Percentiles rank a stretch among this genome's conserved stretches.
Conservation (phyloP, 2,329 filamentous ascomycete species). For the Colletotrichum limetticola region DNA sequence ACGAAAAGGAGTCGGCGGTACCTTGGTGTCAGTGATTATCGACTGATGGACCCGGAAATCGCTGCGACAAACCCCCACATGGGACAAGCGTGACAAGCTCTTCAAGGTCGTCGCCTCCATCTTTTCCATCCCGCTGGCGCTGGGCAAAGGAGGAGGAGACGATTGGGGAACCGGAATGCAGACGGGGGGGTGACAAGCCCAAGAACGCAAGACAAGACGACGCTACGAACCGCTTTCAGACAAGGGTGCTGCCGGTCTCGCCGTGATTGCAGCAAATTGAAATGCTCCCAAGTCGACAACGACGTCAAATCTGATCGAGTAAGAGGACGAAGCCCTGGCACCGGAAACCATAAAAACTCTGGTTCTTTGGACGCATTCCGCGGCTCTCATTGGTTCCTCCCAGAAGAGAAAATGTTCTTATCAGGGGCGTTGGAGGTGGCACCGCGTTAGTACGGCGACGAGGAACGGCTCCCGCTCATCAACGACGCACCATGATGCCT, state of each 20-base stretch:
- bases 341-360: slow-evolving; percentile 1
- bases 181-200: background rate
- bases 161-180: slow-evolving; percentile 3
- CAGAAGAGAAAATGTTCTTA: slow-evolving; percentile 21
- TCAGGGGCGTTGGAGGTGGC: slow-evolving; percentile 16
- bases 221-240: slow-evolving; percentile 13
- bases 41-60: slow-evolving; percentile 26
- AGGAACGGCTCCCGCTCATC: slow-evolving; percentile 22
- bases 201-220: slow-evolving; percentile 15
- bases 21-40: background rate
- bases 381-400: slow-evolving; percentile 13
- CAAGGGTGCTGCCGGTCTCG: slow-evolving; percentile 31
- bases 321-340: slow-evolving; percentile 18
- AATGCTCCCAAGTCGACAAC: background rate
- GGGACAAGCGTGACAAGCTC: slow-evolving; percentile 7
- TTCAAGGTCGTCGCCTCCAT: slow-evolving; percentile 4
- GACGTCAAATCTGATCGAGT: slow-evolving; percentile 34
- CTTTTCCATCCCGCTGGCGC: background rate
- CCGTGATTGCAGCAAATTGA: slow-evolving; percentile 29
- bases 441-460: slow-evolving; percentile 1
- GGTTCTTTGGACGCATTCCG: background rate
- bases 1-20: slow-evolving; percentile 1
- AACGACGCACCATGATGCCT: background rate
- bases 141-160: background rate
- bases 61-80: slow-evolving; percentile 24